phyloP scores from a whole-genome alignment of 768 basidiomycete species.

The Hygrocybe punicea region DNA sequence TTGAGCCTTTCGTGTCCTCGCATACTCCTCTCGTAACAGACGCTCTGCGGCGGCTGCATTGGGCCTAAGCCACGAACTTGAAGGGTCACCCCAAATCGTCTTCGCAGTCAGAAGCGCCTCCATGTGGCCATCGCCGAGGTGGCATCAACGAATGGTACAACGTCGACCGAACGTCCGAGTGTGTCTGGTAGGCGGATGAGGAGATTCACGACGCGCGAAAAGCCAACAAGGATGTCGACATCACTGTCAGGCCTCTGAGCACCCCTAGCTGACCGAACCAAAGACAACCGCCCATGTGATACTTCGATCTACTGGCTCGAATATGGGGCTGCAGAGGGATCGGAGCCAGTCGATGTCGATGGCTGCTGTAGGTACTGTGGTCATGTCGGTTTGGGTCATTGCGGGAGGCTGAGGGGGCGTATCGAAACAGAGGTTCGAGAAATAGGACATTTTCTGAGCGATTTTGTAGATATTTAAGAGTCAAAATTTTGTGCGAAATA shows the following conservation, averaged over 20 bases:
- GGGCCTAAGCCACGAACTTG: background rate
- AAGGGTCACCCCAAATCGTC: constrained; percentile 1
- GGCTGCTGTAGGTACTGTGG: background rate
- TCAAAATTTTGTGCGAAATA: too few relatives aligned
- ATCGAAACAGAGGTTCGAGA: too few relatives aligned
- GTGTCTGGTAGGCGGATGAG: background rate
- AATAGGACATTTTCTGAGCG: too few relatives aligned
- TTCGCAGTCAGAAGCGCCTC: background rate
- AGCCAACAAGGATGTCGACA: constrained; percentile 1
- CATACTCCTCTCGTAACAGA: background rate
- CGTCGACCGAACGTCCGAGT: background rate
- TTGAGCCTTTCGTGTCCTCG: background rate
- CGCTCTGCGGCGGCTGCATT: background rate
- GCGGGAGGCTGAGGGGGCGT: too few relatives aligned
- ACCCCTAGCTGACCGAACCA: background rate
- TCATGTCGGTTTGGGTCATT: too few relatives aligned
- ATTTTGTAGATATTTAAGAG: too few relatives aligned
- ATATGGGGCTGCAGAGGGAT: background rate
- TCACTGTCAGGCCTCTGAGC: background rate
- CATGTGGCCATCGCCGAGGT: background rate
- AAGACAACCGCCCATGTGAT: background rate
- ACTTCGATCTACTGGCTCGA: background rate
- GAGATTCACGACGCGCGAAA: background rate
- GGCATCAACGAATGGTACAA: background rate
- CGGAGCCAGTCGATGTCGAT: background rate